Evolutionary conservation across 345 rosid genomes (phyloP).

Genomic region (Psidium guajava): DNA sequence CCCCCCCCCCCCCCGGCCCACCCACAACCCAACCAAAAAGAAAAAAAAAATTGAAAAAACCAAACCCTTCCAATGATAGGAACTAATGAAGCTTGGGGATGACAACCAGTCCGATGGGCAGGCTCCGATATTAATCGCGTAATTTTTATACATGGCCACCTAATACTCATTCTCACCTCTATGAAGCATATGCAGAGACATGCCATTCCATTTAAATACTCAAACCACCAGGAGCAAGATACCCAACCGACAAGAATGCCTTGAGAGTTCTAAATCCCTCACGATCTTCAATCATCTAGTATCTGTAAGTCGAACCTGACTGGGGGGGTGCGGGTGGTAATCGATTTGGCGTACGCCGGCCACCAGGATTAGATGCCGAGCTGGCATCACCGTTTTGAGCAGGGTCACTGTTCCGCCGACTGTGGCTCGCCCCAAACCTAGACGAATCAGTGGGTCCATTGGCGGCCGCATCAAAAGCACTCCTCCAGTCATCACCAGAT

Average conservation of each 20-base stretch:
- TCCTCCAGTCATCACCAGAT: conserved; percentile 82
- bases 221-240: neutral
- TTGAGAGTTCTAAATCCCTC: neutral
- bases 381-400: conserved; percentile 62
- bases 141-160: neutral
- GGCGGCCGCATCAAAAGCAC: conserved; percentile 78
- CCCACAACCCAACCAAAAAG: neutral
- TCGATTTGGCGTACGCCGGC: conserved; percentile 76
- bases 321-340: conserved; percentile 88
- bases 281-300: neutral
- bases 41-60: neutral
- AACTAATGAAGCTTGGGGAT: neutral
- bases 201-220: neutral
- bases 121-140: neutral
- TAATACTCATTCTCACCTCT: neutral
- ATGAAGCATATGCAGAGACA: neutral
- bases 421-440: conserved; percentile 44
- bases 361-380: conserved; percentile 29
- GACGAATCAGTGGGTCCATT: conserved; percentile 37
- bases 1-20: neutral
- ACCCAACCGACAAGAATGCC: neutral
- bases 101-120: neutral
- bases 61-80: neutral
- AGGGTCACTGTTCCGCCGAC: conserved; percentile 62
- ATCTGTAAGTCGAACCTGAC: conserved; percentile 43